Base-by-base conservation (phyloP, 2,329 filamentous ascomycete species). In the Fusarium oligoseptatum region DNA sequence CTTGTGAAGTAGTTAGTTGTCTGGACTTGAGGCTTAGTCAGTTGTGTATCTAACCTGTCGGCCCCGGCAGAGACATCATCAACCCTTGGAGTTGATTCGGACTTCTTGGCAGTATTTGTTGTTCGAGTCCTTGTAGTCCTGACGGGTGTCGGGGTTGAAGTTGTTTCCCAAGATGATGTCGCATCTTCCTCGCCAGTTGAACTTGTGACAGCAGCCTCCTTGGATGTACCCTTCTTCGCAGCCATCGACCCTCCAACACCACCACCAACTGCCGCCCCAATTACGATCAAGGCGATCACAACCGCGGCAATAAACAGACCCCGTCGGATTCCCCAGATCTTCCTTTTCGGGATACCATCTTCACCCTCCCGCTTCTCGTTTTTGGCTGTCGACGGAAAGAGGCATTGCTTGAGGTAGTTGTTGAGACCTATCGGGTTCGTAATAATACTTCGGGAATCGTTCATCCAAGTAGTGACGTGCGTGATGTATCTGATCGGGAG, bases 201-300 rank as follows among this genome's bases (percentile, higher is more conserved):
- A 29, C 36, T 60, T 10, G 56, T 60, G 15, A 60, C 17, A 41
- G 56, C 56, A 41, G 34, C 36, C 36, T 36, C 56, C 36, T 60
- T n/a, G 22, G 55, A 6, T 39, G 36, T 60, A 12, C 24, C n/a
- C 20, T 60, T 60, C 36, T 60, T 60, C 15, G 20, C 11, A n/a
- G 56, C 56, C 17, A 60, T 11, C 6, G 56, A 41, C 7, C 56
- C 56, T 60, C 56, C 56, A 60, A 60, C 56, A 41, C 56, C 56
- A 6, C 56, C 56, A 4, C 56, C 56, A 11, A 60, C 56, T 20
- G 56, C 56, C 22, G 56, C 56, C 5, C 34, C 56, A 20, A 60
- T 39, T 9, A 60, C 22, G 10, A 60, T 60, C 56, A 60, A 7
- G 22, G 56, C 15, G 15, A 60, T 29, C 5, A 39, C 56, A 41